These are phyloP conservation scores for Anthracocystis setariae DNA, from an alignment of 1,284 basidiomycete genomes.

Conservation along the genomic window DNA sequence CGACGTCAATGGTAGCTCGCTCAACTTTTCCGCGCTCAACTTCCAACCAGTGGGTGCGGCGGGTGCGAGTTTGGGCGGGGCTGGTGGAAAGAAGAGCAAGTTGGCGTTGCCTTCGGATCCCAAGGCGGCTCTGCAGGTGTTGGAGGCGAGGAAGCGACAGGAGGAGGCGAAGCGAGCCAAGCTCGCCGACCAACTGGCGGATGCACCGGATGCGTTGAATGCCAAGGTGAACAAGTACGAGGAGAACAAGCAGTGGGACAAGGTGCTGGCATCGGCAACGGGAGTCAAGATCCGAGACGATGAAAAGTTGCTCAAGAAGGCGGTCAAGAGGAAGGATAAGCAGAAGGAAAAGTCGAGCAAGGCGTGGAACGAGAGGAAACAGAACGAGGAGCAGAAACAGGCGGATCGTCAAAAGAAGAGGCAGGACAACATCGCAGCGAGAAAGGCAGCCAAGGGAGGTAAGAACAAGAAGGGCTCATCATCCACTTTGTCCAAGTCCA, in stretches of 20 bases:
- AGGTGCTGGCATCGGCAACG: constrained; percentile 57
- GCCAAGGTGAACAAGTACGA: constrained; percentile 40
- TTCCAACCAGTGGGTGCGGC: constrained; percentile 46
- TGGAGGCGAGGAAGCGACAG: constrained; percentile 60
- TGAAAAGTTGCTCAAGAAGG: constrained; percentile 62
- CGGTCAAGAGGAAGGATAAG: constrained; percentile 62
- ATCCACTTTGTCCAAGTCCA: constrained; percentile 27
- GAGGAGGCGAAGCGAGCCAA: constrained; percentile 49
- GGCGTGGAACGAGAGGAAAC: constrained; percentile 60
- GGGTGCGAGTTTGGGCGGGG: constrained; percentile 19
- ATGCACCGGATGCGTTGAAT: constrained; percentile 42
- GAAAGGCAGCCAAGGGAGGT: constrained; percentile 52
- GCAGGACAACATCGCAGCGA: constrained; percentile 59
- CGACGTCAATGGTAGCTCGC: constrained; percentile 33
- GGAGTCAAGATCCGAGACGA: constrained; percentile 66
- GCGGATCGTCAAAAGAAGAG: constrained; percentile 62
- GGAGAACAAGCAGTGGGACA: constrained; percentile 62
- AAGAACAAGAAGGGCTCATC: constrained; percentile 40
- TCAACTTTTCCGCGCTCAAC: constrained; percentile 54
- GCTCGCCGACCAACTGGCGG: constrained; percentile 42
- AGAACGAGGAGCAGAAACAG: constrained; percentile 50
- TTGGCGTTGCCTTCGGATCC: constrained; percentile 62
- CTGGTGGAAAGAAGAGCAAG: constrained; percentile 52
- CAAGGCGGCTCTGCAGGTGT: constrained; percentile 61
- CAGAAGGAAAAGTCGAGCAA: constrained; percentile 60